phyloP scores from a whole-genome alignment of 768 basidiomycete species.

The Calocybe indica region DNA sequence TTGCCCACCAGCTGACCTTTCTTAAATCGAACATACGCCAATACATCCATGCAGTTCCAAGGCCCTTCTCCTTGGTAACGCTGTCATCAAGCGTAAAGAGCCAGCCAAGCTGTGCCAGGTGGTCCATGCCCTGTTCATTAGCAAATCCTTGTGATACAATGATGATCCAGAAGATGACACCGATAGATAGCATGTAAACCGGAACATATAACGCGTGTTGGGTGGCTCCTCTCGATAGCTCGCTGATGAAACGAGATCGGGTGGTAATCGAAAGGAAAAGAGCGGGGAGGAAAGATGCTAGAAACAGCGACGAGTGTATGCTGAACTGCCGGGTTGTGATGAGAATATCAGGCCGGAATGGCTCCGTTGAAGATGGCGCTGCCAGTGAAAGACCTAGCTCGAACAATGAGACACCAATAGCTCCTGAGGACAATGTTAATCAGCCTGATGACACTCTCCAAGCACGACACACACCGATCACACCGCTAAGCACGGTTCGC shows the following conservation, averaged over 20 bases:
- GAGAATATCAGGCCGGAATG: constrained; percentile 6
- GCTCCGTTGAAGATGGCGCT: constrained; percentile 8
- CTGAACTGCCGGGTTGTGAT: background rate
- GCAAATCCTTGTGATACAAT: background rate
- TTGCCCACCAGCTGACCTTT: constrained; percentile 16
- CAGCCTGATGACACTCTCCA: no score
- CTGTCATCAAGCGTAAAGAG: constrained; percentile 13
- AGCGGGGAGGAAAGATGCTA: constrained; percentile 14
- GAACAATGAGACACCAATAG: constrained; percentile 16
- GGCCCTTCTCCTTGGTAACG: constrained; percentile 3
- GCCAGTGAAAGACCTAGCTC: constrained; percentile 13
- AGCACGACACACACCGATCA: constrained; percentile 7
- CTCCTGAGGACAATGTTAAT: no score
- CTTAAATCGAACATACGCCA: constrained; percentile 17
- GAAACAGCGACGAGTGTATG: constrained; percentile 12
- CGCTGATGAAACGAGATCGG: constrained; percentile 9
- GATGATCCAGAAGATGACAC: constrained; percentile 14
- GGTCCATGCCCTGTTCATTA: no score
- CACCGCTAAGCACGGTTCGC: constrained; percentile 16
- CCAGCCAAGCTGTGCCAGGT: constrained; percentile 11
- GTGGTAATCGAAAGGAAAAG: constrained; percentile 13
- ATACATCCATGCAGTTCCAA: constrained; percentile 16
- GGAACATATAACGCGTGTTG: constrained; percentile 15
- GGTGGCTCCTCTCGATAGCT: constrained; percentile 11
- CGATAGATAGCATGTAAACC: constrained; percentile 10